Conservation (phyloP, 1,284 basidiomycete species). For the Coniophora puteana region DNA sequence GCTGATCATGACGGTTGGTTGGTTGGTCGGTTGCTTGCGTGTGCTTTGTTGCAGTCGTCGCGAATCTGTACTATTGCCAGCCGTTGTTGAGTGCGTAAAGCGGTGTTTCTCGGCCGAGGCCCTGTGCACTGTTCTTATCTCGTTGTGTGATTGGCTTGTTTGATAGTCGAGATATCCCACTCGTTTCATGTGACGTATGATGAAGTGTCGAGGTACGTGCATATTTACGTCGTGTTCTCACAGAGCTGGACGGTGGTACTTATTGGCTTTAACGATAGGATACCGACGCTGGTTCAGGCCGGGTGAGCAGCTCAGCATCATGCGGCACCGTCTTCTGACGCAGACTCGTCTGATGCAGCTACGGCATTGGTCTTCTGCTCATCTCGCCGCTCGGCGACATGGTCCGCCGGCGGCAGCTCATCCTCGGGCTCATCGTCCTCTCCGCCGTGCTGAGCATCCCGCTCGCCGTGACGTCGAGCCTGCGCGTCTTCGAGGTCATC, state of each 20-base stretch:
- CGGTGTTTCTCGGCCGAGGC: too few relatives aligned
- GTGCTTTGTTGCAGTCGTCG: constrained; percentile 35
- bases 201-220: constrained; percentile 50
- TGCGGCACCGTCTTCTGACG: background rate
- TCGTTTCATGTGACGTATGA: constrained; percentile 53
- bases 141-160: background rate
- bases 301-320: constrained; percentile 28
- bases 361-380: constrained; percentile 52
- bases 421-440: constrained; percentile 42
- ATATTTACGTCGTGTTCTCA: constrained; percentile 7
- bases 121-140: background rate
- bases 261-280: constrained; percentile 20
- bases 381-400: constrained; percentile 63
- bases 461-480: constrained; percentile 43
- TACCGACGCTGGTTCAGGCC: constrained; percentile 44
- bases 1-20: background rate
- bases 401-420: constrained; percentile 49
- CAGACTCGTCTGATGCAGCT: constrained; percentile 29
- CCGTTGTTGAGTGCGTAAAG: constrained; percentile 57
- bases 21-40: too few relatives aligned
- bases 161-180: constrained; percentile 45
- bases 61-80: constrained; percentile 69
- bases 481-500: constrained; percentile 49
- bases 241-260: background rate
- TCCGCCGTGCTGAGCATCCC: constrained; percentile 50